Conservation (phyloP, 1,284 basidiomycete genomes). For the Pisolithus thermaeus region DNA sequence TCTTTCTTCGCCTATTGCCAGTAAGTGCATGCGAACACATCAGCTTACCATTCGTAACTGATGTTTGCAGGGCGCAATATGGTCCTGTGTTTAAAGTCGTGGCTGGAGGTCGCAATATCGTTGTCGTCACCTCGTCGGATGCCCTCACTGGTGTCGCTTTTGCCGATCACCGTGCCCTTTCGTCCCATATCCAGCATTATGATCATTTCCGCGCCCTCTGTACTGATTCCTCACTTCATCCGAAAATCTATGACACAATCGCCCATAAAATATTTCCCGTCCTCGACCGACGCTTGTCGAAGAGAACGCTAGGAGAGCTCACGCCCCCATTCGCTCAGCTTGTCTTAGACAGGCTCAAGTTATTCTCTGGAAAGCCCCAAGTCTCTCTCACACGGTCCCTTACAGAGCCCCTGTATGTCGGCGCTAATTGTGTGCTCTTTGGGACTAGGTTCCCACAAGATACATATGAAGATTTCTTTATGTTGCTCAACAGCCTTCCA, state of each 20-base stretch:
- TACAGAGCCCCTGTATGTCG: conserved; percentile 14
- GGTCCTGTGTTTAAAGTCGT: conserved; percentile 14
- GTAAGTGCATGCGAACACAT: conserved; percentile 7
- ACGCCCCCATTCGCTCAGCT: conserved; percentile 9
- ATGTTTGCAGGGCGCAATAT: conserved; percentile 6
- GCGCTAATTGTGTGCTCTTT: conserved; percentile 16
- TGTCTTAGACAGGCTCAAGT: conserved; percentile 12
- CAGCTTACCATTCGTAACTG: background rate
- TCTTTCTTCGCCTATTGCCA: conserved; percentile 18
- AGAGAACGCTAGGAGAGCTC: conserved; percentile 11
- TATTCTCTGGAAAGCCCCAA: background rate
- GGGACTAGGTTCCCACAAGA: conserved; percentile 15
- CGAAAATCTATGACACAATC: conserved; percentile 13
- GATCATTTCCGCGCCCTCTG: too few species aligned
- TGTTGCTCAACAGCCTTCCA: conserved; percentile 14
- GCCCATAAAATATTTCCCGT: conserved; percentile 16
- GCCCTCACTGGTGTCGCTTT: conserved; percentile 12
- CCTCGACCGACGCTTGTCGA: conserved; percentile 16
- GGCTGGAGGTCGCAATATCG: conserved; percentile 14
- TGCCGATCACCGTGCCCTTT: conserved; percentile 4
- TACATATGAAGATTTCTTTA: conserved; percentile 20
- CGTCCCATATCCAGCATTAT: conserved; percentile 7
- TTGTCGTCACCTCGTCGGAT: conserved; percentile 13
- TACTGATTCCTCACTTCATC: too few species aligned
- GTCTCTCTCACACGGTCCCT: conserved; percentile 15